A percentile compares a stretch with the other conserved stretches of the same genome.
phyloP scores from a whole-genome alignment of 805 yeast genomes.

The Jamesozyma hellenica region DNA sequence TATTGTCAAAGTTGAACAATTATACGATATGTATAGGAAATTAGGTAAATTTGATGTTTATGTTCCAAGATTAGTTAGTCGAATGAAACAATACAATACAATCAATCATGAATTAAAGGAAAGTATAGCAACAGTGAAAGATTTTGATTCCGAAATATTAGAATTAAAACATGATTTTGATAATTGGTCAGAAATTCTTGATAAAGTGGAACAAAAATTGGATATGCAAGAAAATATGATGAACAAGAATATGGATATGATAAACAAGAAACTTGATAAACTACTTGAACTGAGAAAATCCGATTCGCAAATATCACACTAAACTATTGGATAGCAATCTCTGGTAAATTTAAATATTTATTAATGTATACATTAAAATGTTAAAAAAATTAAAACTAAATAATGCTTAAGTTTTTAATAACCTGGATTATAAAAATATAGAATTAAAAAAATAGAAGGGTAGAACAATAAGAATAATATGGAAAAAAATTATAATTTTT shows the following conservation, averaged over 20 bases:
- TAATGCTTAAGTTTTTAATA: too few species aligned
- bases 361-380: neutral
- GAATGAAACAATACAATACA: slow-evolving; percentile 20
- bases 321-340: too few species aligned
- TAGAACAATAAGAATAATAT: too few species aligned
- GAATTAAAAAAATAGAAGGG: too few species aligned
- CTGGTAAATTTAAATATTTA: too few species aligned
- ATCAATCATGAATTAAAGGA: slow-evolving; percentile 15
- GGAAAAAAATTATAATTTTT: too few species aligned
- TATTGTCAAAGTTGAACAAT: neutral
- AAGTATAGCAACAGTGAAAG: slow-evolving; percentile 6
- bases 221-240: neutral
- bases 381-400: neutral
- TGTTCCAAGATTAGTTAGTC: slow-evolving; percentile 21
- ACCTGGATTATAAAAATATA: too few species aligned
- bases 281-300: neutral
- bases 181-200: neutral
- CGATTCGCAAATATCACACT: neutral
- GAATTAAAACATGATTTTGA: neutral
- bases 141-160: neutral
- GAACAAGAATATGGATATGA: neutral
- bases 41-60: slow-evolving; percentile 13
- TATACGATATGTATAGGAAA: slow-evolving; percentile 7
- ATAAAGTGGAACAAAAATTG: neutral
- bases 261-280: neutral